Base-by-base conservation (phyloP, 306 rosid genomes). In the Cicer cuneatum region DNA sequence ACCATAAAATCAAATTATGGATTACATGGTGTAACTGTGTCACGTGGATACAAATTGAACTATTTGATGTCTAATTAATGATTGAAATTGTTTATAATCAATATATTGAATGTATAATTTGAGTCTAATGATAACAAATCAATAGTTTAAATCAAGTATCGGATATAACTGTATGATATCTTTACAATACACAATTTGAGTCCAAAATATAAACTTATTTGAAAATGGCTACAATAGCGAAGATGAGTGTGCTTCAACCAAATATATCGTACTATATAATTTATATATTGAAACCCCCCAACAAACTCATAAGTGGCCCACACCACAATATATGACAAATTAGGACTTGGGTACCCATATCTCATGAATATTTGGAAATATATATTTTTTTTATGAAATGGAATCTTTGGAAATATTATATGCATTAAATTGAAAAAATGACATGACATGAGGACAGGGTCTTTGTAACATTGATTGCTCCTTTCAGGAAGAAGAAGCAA, bases 251-350 rank as follows among this genome's bases (percentile, higher is more conserved):
- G 64, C 15, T 66, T 75, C 29, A 51, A 53, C 12, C 7, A 7
- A 43, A 43, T 1, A 43, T 10, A 43, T 11, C 1, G 11, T 43
- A 43, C 9, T 2, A 43, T 43, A 43, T 43, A 43, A 43, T 43
- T 8, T 43, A 43, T 43, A 10, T 29, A 3, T 29, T 29, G 43
- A 7, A 49, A 49, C 56, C 56, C 56, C 10, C 21, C 56, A 1
- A 49, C 56, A 14, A 49, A 51, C 58, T 14, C 24, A 14, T 51
- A 6, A 16, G 35, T 53, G 75, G 29, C 62, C 73, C 88, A 64
- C 65, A 81, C 53, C 66, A 38, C 10, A n/a, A 7, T 15, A 60
- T 8, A 61, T 84, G 86, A 75, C 84, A 79, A 83, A 81, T 62
- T 72, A 79, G 52, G 63, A 78, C 57, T 73, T 62, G 59, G 76